Evolutionary conservation across 2,329 filamentous ascomycete genomes (phyloP), one percentile per base, ranked within the genome.

Genomic region (Lachnellula subtilissima): DNA sequence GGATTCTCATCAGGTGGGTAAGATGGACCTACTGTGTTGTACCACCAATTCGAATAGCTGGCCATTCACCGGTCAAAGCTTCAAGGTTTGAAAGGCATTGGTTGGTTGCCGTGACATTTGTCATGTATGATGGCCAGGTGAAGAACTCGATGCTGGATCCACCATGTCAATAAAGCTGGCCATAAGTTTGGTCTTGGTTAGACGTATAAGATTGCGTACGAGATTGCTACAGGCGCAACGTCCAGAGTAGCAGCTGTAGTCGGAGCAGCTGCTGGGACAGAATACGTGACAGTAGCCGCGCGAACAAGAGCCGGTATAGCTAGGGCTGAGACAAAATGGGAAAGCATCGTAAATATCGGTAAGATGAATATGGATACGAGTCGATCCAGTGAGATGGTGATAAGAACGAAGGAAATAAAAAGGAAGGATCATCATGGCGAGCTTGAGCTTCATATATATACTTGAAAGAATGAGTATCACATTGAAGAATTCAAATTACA

Each of bases 41-140:
- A 2, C 80, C 80, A n/a, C 81, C 80, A 53, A 83, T 81, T 49
- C 25, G 72, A 48, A 83, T 74, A 0, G 79, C 79, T 9, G 80
- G 79, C 75, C 76, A 80, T 11, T 69, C 71, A 1, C 79, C 80
- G 0, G 74, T 77, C 48, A 81, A 56, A 15, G 74, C 70, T 57
- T 76, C 74, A 61, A 80, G 74, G 62, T 82, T 82, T 23, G 74
- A 65, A 6, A 83, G 69, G 58, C 81, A 83, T 61, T 76, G 74
- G 0, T 67, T 71, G 0, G 79, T 83, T 1, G 77, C 72, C 0
- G 73, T 73, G 12, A 82, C 76, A 59, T 80, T 76, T n/a, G 71
- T 75, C 59, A 82, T 76, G 64, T 83, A 83, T 0, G 71, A 75
- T 0, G 81, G 81, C 51, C 79, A 83, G 0, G 78, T 25, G 59